phyloP scores from a whole-genome alignment of 768 basidiomycete genomes.

The Tubosaeta sp. region DNA sequence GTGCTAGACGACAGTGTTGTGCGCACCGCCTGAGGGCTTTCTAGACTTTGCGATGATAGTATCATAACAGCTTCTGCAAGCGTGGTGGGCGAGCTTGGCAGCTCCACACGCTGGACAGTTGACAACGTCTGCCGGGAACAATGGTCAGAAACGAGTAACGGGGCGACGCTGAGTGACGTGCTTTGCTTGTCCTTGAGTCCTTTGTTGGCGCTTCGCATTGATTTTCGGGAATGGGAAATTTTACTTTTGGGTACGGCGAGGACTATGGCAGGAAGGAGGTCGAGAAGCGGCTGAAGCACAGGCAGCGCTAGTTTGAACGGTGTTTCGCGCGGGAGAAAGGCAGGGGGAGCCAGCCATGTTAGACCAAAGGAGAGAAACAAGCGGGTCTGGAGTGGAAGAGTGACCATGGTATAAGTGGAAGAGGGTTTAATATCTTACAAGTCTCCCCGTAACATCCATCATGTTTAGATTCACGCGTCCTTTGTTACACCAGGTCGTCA shows the following conservation, averaged over 20 bases:
- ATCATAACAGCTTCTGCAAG: constrained; percentile 76
- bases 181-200: constrained; percentile 92
- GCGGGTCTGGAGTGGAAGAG: constrained; percentile 34
- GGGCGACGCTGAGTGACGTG: constrained; percentile 28
- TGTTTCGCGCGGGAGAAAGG: constrained; percentile 15
- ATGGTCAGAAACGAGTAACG: constrained; percentile 3
- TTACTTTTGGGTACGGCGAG: constrained; percentile 95
- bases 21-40: constrained; percentile 1
- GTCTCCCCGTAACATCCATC: constrained; percentile 23
- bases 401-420: constrained; percentile 33
- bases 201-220: constrained; percentile 94
- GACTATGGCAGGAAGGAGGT: constrained; percentile 83
- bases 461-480: constrained; percentile 82
- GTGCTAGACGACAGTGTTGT: neutral
- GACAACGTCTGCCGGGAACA: constrained; percentile 63
- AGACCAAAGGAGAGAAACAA: constrained; percentile 23
- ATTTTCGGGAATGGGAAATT: constrained; percentile 87
- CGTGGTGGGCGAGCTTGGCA: constrained; percentile 84
- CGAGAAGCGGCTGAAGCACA: constrained; percentile 46
- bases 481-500: constrained; percentile 57
- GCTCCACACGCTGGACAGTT: constrained; percentile 87
- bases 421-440: constrained; percentile 5
- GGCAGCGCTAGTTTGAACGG: constrained; percentile 37
- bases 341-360: constrained; percentile 23
- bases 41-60: constrained; percentile 25